Conservation (phyloP, 148 eudicot species). For the Persicaria tinctoria region DNA sequence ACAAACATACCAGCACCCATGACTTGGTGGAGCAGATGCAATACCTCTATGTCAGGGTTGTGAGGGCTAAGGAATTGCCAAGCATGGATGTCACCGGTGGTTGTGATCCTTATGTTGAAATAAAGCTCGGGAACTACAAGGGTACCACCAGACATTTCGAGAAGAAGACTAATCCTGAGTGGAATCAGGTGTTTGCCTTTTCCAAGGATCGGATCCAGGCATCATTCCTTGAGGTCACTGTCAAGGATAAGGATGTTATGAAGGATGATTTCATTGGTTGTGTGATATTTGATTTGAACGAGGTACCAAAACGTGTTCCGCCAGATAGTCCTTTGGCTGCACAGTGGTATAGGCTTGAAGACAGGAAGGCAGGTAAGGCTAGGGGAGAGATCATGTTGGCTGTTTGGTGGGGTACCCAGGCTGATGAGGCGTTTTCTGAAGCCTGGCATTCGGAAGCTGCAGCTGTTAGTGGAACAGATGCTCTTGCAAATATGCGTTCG, state of each 20-base stretch:
- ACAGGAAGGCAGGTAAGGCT: conserved; percentile 34
- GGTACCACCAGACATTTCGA: too few relatives aligned
- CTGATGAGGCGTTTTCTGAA: conserved; percentile 67
- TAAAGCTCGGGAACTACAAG: conserved; percentile 17
- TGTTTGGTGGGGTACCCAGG: conserved; percentile 76
- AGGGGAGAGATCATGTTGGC: conserved; percentile 68
- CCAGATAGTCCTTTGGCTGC: conserved; percentile 73
- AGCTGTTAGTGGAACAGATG: conserved; percentile 46
- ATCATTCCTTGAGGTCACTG: background rate
- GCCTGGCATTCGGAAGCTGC: conserved; percentile 70
- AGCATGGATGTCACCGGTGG: conserved; percentile 39
- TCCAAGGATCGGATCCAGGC: too few relatives aligned
- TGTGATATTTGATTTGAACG: conserved; percentile 43
- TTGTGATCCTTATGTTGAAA: conserved; percentile 53
- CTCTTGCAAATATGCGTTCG: conserved; percentile 47
- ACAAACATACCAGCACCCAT: conserved; percentile 51
- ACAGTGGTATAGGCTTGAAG: conserved; percentile 70
- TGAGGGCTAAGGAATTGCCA: conserved; percentile 45
- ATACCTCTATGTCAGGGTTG: conserved; percentile 20
- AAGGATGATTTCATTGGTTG: conserved; percentile 56
- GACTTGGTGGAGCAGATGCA: conserved; percentile 67
- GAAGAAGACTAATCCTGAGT: too few relatives aligned
- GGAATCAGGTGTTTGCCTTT: too few relatives aligned
- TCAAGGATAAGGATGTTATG: conserved; percentile 44
- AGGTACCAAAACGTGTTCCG: conserved; percentile 16